Base-by-base conservation (phyloP, 192 early-diverging fungal genomes). In the Coemansia sp. region DNA sequence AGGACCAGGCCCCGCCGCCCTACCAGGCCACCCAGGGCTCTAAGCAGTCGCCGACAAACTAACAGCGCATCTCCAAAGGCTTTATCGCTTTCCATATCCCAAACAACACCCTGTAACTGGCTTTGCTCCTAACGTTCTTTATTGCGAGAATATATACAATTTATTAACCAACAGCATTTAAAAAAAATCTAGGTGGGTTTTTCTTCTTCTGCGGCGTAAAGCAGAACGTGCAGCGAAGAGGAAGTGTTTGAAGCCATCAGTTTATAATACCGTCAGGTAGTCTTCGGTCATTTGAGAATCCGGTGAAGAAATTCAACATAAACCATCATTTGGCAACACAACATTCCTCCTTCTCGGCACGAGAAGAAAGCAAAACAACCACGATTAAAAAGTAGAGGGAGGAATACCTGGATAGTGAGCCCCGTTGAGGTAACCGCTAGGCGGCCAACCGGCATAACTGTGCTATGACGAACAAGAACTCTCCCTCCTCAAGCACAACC, bases 341-440 rank as follows among this genome's bases (percentile, higher is more conserved):
- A n/a, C n/a, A n/a, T n/a, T n/a, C n/a, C n/a, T n/a, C n/a, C n/a
- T n/a, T n/a, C n/a, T n/a, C n/a, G n/a, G n/a, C n/a, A n/a, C n/a
- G n/a, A n/a, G n/a, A 54, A 60, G 9, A 10, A 15, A 46, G 26
- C 5, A 31, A 34, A 29, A n/a, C 20, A 48, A 52, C 30, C 44
- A 48, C 22, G 53, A 60, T 60, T 64, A 71, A 71, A 71, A 64
- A 32, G 47, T 8, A 39, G 11, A 23, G 35, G 44, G 71, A 49
- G 72, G 72, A 68, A 75, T 75, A 75, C 62, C 40, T 68, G 60
- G 72, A 75, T 44, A 75, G 65, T 75, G 72, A 75, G 72, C 72
- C 72, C 72, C 72, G 72, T 75, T 75, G 72, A 64, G 72, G 72
- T 75, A 75, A 48, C 57, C 55, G 60, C 43, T 15, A 11, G 10